Evolutionary conservation across 305 asterid genomes (phyloP), one percentile per base, ranked within the genome.

Genomic region (Solanum hybrid): DNA sequence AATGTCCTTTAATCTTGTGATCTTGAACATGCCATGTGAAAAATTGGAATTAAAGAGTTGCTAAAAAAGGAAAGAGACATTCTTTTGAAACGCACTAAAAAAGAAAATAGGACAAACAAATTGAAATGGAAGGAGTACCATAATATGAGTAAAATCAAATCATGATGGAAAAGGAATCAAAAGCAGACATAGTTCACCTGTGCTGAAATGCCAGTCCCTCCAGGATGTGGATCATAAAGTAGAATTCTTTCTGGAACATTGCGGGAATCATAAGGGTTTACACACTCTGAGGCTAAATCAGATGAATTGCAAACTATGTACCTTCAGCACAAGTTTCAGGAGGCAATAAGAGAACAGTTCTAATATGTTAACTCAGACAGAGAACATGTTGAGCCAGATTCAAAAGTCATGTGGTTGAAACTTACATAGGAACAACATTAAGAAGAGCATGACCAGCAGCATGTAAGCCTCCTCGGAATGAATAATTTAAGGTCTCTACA

Each of bases 371-470:
- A 82, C 75, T 51, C 73, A 29, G 12, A 46, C 40, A 84, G 29
- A 84, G 31, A 84, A 84, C 64, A 88, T 17, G 34, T 35, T 89
- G 84, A 87, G 87, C 87, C 29, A 17, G 87, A 85, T 56, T 10
- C 14, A 56, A 29, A 56, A 31, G 20, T 87, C 51, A 24, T 73
- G 80, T 78, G 90, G 29, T 66, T 64, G 80, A 86, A 92, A 93
- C 99, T 94, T 91, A 97, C 99, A 97, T 71, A 22, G 99, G 99
- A 88, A 95, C 94, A n/a, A 95, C 96, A 91, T 97, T 93, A 79
- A 95, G 98, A 93, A 97, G 95, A 90, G 99, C 98, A 85, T 96
- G 99, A 73, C 99, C 95, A 88, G 99, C 98, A 92, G 99, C 99
- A 92, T 96, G 99, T 91, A 97, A 92, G 66, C 99, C 99, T 90